These are phyloP conservation scores for Nyctanthes arbortristis DNA, from an alignment of 257 asterid species.

Conservation along the genomic window DNA sequence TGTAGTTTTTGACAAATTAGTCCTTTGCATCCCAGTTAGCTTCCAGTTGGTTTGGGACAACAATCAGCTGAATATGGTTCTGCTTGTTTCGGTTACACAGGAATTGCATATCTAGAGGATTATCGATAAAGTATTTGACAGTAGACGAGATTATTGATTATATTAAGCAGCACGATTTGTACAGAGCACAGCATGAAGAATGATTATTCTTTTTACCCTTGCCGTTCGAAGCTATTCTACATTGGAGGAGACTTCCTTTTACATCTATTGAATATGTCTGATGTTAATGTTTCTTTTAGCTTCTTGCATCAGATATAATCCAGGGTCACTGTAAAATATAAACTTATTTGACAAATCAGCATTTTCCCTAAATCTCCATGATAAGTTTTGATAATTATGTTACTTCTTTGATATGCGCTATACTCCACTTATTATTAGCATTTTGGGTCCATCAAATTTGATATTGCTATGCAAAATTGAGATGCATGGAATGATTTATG, in stretches of 20 bases:
- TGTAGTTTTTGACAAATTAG: not conserved
- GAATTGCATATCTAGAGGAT: constrained; percentile 67
- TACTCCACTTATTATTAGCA: too few species aligned
- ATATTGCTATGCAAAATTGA: not conserved
- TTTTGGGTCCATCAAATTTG: not conserved
- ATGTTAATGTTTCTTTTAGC: too few species aligned
- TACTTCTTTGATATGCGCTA: too few species aligned
- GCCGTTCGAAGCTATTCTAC: too few species aligned
- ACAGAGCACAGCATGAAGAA: constrained; percentile 24
- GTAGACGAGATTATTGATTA: constrained; percentile 67
- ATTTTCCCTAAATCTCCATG: too few species aligned
- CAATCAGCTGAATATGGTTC: not conserved
- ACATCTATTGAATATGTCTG: not conserved
- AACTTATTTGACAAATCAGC: not conserved
- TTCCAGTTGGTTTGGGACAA: not conserved
- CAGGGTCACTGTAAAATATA: not conserved
- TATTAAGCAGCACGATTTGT: constrained; percentile 49
- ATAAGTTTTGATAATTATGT: too few species aligned
- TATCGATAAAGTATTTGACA: constrained; percentile 74
- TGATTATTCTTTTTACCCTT: constrained; percentile 12
- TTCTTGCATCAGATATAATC: not conserved
- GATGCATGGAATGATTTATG: too few species aligned
- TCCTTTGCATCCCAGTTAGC: not conserved
- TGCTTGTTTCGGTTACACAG: constrained; percentile 31
- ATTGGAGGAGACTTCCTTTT: not conserved